These are phyloP conservation scores for Picochlorum sp. DNA, from an alignment of 139 green algal genomes.

Conservation along the genomic window DNA sequence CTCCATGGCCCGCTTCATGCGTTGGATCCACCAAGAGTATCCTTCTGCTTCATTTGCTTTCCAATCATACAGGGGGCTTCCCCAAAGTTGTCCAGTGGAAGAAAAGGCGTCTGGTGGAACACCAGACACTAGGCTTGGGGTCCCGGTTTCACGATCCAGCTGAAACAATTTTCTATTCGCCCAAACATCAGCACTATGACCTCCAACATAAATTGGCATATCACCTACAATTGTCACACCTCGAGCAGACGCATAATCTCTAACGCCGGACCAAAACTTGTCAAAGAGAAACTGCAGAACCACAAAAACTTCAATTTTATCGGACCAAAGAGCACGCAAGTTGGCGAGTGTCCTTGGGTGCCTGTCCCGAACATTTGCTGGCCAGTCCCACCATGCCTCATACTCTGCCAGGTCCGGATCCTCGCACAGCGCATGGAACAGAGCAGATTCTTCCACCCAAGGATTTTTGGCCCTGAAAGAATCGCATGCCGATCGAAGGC, in stretches of 20 bases:
- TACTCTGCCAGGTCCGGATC: conserved; percentile 15
- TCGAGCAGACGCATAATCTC: conserved; percentile 76
- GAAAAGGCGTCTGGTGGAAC: conserved; percentile 95
- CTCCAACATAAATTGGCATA: conserved; percentile 98
- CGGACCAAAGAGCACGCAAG: conserved; percentile 36
- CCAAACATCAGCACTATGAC: conserved; percentile 92
- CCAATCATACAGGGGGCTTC: conserved; percentile 91
- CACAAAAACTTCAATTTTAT: conserved; percentile 77
- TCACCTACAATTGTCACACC: conserved; percentile 88
- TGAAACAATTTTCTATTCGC: conserved; percentile 73
- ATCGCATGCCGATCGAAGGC: conserved; percentile 35
- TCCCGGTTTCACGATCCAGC: conserved; percentile 32
- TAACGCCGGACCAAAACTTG: conserved; percentile 77
- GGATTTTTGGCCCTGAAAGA: conserved; percentile 47
- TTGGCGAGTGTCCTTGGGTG: conserved; percentile 21
- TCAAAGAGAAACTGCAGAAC: conserved; percentile 94
- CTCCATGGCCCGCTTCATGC: conserved; percentile 70
- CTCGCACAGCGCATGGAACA: conserved; percentile 68
- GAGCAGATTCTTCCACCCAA: conserved; percentile 87
- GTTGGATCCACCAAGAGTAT: conserved; percentile 81
- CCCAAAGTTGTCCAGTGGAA: conserved; percentile 94
- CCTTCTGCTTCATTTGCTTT: conserved; percentile 55
- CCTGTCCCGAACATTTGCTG: conserved; percentile 45
- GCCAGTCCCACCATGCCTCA: conserved; percentile 91
- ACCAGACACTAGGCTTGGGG: conserved; percentile 44